Conservation (phyloP, 306 rosid species). For the Cucurbita ficifolia region DNA sequence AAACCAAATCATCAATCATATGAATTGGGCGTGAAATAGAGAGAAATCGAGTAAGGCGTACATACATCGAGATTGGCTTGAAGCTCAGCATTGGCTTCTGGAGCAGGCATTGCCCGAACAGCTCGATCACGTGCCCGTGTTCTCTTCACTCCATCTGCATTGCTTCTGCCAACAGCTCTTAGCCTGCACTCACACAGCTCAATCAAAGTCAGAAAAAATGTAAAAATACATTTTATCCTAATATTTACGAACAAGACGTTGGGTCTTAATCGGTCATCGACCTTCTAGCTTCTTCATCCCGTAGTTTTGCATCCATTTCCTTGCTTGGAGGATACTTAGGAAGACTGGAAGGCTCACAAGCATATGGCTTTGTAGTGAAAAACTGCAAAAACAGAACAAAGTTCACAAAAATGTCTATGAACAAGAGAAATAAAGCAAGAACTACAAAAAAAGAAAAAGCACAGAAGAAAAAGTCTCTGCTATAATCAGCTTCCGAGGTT, state of each 20-base stretch:
- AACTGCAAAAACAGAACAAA: constrained; percentile 45
- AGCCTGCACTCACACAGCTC: constrained; percentile 41
- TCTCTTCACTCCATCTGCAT: constrained; percentile 68
- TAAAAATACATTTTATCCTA: neutral
- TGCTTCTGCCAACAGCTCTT: constrained; percentile 74
- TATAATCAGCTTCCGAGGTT: neutral
- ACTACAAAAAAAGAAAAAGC: neutral
- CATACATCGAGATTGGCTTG: constrained; percentile 94
- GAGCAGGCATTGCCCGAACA: constrained; percentile 68
- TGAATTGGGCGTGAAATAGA: neutral
- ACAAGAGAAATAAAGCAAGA: neutral
- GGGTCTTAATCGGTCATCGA: constrained; percentile 11
- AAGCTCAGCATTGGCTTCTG: constrained; percentile 90
- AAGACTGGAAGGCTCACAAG: constrained; percentile 96
- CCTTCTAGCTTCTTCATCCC: constrained; percentile 99
- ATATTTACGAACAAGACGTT: neutral
- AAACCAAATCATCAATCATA: neutral
- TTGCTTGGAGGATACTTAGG: constrained; percentile 99
- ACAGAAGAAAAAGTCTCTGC: neutral
- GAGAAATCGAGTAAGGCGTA: constrained; percentile 22
- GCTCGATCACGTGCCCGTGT: constrained; percentile 70
- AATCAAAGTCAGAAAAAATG: constrained; percentile 11
- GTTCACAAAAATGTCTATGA: neutral
- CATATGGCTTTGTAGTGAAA: constrained; percentile 79
- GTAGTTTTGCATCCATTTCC: constrained; percentile 97